Percentiles rank a stretch among this genome's conserved stretches.
Evolutionary conservation across 179 eudicot species (phyloP).

Genomic region (Gypsophila paniculata): DNA sequence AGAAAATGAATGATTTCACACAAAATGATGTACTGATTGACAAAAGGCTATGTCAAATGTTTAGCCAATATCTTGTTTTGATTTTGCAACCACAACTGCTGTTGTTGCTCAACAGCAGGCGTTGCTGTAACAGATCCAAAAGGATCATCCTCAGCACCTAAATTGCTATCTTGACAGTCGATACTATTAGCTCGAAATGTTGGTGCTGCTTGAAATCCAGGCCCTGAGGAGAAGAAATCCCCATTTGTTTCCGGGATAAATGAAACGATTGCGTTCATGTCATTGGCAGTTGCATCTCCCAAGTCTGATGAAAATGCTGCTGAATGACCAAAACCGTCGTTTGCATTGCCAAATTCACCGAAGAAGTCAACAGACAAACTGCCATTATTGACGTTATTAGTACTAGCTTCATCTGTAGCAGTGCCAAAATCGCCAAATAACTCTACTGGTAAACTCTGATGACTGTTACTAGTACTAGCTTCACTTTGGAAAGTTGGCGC

Average conservation of each 20-base stretch:
- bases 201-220: constrained; percentile 45
- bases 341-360: constrained; percentile 9
- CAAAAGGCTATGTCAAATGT: constrained; percentile 33
- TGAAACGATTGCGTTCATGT: constrained; percentile 28
- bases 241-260: constrained; percentile 13
- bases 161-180: background rate
- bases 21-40: constrained; percentile 10
- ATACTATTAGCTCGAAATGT: constrained; percentile 43
- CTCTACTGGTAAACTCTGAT: background rate
- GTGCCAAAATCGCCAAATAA: constrained; percentile 16
- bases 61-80: constrained; percentile 62
- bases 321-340: background rate
- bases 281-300: constrained; percentile 4
- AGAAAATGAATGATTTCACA: background rate
- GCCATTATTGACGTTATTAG: background rate
- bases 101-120: constrained; percentile 30
- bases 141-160: constrained; percentile 38
- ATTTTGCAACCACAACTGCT: constrained; percentile 72
- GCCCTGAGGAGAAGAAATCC: constrained; percentile 24
- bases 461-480: background rate
- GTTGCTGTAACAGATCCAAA: constrained; percentile 30
- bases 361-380: constrained; percentile 1
- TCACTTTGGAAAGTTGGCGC: background rate
- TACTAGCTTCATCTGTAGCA: background rate
- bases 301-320: constrained; percentile 7